Conservation (phyloP, 1,284 basidiomycete species). For the Fomitiporia mediterranea region DNA sequence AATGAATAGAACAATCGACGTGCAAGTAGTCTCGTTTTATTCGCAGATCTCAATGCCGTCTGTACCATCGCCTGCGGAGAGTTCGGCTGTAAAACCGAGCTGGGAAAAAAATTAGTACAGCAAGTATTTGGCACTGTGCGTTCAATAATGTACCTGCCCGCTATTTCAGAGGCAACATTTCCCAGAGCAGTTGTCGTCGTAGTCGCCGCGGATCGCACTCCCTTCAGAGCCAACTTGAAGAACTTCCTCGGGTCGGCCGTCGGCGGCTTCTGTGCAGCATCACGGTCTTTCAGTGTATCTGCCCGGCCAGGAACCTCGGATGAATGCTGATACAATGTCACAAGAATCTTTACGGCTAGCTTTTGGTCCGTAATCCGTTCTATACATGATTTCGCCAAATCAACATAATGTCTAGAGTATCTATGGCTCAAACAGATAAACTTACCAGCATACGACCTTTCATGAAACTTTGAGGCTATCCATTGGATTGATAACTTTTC, state of each 20-base stretch:
- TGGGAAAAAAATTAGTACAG: constrained; percentile 32
- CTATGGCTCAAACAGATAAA: constrained; percentile 3
- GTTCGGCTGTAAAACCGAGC: constrained; percentile 83
- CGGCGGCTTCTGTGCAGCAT: constrained; percentile 34
- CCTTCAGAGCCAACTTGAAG: constrained; percentile 70
- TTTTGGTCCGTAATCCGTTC: constrained; percentile 86
- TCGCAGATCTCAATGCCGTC: constrained; percentile 72
- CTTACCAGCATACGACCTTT: constrained; percentile 77
- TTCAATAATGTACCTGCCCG: constrained; percentile 45
- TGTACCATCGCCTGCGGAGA: constrained; percentile 82
- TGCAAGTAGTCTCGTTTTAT: constrained; percentile 82
- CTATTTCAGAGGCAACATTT: constrained; percentile 70
- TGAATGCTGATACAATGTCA: constrained; percentile 77
- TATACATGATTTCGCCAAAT: constrained; percentile 21
- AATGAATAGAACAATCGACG: constrained; percentile 88
- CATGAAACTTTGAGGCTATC: constrained; percentile 84
- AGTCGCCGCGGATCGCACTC: constrained; percentile 68
- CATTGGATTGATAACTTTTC: constrained; percentile 89
- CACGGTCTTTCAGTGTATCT: constrained; percentile 56
- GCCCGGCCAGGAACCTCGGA: constrained; percentile 63
- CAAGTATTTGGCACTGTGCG: not conserved
- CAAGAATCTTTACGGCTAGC: constrained; percentile 69
- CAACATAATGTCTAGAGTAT: not conserved
- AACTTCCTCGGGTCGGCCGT: constrained; percentile 55
- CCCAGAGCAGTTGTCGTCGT: constrained; percentile 80